Conservation (phyloP, 441 rosid genomes). For the Jatropha multifida region DNA sequence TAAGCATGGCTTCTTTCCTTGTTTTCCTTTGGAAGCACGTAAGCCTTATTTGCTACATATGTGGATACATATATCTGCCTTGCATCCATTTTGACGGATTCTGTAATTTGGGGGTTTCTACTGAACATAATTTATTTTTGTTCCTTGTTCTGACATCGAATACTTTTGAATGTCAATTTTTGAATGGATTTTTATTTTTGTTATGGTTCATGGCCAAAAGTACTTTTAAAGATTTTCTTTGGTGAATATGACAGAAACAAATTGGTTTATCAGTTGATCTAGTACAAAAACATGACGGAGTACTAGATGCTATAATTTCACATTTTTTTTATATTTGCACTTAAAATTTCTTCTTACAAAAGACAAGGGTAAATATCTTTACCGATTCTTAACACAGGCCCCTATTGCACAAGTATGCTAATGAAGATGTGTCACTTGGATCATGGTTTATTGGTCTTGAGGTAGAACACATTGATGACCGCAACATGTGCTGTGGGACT, state of each 20-base stretch:
- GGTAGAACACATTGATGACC: slow-evolving; percentile 89
- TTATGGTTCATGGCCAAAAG: background rate
- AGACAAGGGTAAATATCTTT: slow-evolving; percentile 15
- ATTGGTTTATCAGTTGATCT: slow-evolving; percentile 3
- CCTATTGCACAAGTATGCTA: slow-evolving; percentile 82
- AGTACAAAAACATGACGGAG: background rate
- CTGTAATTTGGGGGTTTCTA: background rate
- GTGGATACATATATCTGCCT: background rate
- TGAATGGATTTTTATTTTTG: background rate
- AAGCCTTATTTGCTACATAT: slow-evolving; percentile 4
- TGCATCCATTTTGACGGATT: background rate
- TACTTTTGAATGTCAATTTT: background rate
- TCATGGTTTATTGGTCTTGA: slow-evolving; percentile 96
- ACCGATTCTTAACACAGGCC: slow-evolving; percentile 50
- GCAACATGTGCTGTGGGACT: slow-evolving; percentile 86
- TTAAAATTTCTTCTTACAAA: background rate
- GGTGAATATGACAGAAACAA: background rate
- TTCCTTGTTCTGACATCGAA: background rate
- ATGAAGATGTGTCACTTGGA: slow-evolving; percentile 93
- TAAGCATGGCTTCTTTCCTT: slow-evolving; percentile 33
- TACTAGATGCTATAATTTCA: background rate
- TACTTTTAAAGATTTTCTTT: background rate
- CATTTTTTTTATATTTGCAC: slow-evolving; percentile 7
- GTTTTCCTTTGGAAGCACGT: background rate
- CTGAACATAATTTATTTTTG: background rate